Evolutionary conservation across 2,329 filamentous ascomycete species (phyloP).

Genomic region (Bipolaris zeicola): DNA sequence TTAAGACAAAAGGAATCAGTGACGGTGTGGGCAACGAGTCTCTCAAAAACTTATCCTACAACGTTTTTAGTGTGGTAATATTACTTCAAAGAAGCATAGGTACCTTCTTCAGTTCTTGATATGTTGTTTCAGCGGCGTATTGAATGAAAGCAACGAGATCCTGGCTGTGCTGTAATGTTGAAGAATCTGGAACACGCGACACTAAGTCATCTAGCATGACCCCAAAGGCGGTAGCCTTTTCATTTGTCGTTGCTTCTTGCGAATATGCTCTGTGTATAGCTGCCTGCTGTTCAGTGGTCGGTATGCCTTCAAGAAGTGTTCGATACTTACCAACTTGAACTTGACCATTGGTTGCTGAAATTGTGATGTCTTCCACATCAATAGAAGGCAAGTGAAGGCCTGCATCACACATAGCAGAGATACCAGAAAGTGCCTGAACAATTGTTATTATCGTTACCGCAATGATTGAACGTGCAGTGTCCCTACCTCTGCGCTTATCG

Average conservation of each 20-base stretch:
- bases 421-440: constrained; percentile 9
- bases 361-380: constrained; percentile 9
- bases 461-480: background rate
- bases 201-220: constrained; percentile 7
- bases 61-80: too few species aligned
- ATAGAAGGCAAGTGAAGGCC: constrained; percentile 8
- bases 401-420: constrained; percentile 2
- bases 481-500: constrained; percentile 16
- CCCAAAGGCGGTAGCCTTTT: constrained; percentile 1
- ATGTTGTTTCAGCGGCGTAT: constrained; percentile 6
- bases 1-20: constrained; percentile 15
- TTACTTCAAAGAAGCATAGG: too few species aligned
- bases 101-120: constrained; percentile 14
- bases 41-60: too few species aligned
- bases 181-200: background rate
- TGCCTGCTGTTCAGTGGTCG: background rate
- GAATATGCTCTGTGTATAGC: too few species aligned
- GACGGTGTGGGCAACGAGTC: constrained; percentile 1
- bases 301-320: too few species aligned
- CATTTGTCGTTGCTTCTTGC: background rate
- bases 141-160: constrained; percentile 8
- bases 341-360: constrained; percentile 11
- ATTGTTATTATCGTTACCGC: background rate
- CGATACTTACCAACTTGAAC: constrained; percentile 17
- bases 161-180: constrained; percentile 4